These are phyloP conservation scores for Ogataea pini DNA, from an alignment of 805 yeast species.

Conservation along the genomic window DNA sequence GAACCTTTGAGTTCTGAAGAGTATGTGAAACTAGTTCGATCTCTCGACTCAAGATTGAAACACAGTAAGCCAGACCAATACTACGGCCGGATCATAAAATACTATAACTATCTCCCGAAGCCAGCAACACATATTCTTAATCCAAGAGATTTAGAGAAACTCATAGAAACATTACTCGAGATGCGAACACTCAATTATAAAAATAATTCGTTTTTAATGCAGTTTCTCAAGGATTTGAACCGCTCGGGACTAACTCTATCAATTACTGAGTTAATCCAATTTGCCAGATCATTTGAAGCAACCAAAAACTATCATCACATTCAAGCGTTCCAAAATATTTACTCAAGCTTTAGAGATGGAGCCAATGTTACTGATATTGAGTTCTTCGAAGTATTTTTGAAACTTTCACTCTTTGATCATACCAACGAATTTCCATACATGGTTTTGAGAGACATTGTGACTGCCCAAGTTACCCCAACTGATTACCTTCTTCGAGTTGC, in stretches of 20 bases:
- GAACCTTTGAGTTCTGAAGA: constrained; percentile 9
- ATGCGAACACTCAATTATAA: background rate
- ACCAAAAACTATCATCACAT: constrained; percentile 49
- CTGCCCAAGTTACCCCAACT: constrained; percentile 4
- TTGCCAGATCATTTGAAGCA: constrained; percentile 68
- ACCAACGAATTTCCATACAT: background rate
- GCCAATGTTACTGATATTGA: constrained; percentile 63
- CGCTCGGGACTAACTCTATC: constrained; percentile 12
- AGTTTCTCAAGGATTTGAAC: constrained; percentile 11
- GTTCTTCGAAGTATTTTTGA: constrained; percentile 10
- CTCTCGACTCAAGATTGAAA: background rate
- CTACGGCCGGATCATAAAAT: background rate
- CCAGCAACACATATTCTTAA: constrained; percentile 15
- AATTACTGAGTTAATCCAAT: constrained; percentile 9
- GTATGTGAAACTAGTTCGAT: constrained; percentile 3
- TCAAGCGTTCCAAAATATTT: constrained; percentile 81
- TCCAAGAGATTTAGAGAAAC: constrained; percentile 10
- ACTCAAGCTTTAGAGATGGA: constrained; percentile 98
- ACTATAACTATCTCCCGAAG: constrained; percentile 11
- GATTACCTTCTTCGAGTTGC: constrained; percentile 5
- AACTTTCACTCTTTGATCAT: constrained; percentile 7
- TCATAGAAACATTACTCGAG: constrained; percentile 6
- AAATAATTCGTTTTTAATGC: constrained; percentile 8
- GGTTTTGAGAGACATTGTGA: constrained; percentile 9
- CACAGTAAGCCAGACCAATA: background rate